Conservation (phyloP, 176 grass and related monocot species). For the Phoenix dactylifera region DNA sequence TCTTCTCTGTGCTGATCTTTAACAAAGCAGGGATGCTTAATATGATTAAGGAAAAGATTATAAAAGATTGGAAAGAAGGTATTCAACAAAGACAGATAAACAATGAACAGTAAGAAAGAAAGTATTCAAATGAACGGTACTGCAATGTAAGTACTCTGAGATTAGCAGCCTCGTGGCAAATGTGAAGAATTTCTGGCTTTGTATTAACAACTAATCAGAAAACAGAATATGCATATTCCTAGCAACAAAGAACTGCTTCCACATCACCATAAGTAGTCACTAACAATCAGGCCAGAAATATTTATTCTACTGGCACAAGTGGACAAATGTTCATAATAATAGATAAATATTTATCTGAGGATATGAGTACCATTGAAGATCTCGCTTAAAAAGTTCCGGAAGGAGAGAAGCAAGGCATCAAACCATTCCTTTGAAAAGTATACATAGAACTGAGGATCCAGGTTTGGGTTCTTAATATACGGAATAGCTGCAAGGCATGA, state of each 20-base stretch:
- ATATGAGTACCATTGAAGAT: slow-evolving; percentile 96
- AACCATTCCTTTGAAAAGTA: slow-evolving; percentile 98
- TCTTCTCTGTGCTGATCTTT: slow-evolving; percentile 90
- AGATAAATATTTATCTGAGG: slow-evolving; percentile 19
- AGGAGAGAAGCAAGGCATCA: slow-evolving; percentile 69
- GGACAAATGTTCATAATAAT: neutral
- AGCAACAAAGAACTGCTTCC: no score
- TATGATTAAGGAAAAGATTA: slow-evolving; percentile 51
- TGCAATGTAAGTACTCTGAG: no score
- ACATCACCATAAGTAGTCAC: no score
- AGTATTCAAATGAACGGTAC: no score
- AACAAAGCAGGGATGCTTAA: slow-evolving; percentile 70
- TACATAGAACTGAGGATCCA: slow-evolving; percentile 87
- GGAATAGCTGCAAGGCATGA: slow-evolving; percentile 71
- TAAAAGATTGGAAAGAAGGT: no score
- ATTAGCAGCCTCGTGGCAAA: no score
- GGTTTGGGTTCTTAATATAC: slow-evolving; percentile 67
- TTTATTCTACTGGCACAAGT: slow-evolving; percentile 7
- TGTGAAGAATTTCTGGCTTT: no score
- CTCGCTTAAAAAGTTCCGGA: slow-evolving; percentile 81
- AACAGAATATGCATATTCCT: no score
- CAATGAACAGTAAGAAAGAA: no score
- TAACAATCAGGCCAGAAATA: no score
- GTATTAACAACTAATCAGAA: no score
- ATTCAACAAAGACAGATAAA: no score